These are phyloP conservation scores for Chlorociboria aeruginascens DNA, from an alignment of 495 filamentous ascomycete genomes.

Conservation along the genomic window DNA sequence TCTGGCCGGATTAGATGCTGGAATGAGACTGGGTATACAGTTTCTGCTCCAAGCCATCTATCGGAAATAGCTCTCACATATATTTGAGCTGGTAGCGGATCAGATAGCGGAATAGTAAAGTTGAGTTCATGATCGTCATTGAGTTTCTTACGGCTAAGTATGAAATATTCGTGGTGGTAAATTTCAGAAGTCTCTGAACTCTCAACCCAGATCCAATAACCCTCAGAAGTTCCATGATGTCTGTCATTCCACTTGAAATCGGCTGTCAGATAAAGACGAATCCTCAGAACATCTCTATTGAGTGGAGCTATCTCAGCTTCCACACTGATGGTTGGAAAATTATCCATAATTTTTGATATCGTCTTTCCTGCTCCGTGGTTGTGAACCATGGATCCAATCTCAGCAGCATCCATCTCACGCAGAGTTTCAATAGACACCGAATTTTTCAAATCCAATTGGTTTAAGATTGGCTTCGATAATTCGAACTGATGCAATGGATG, in stretches of 20 bases:
- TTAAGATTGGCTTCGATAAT: constrained; percentile 68
- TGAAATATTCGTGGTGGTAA: constrained; percentile 95
- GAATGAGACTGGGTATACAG: constrained; percentile 88
- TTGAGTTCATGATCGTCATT: constrained; percentile 92
- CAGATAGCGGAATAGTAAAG: constrained; percentile 91
- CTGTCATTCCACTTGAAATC: constrained; percentile 95
- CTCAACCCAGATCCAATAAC: constrained; percentile 98
- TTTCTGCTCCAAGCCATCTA: constrained; percentile 95
- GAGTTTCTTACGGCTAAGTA: constrained; percentile 76
- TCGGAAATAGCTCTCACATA: constrained; percentile 92
- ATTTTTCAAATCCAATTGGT: constrained; percentile 69
- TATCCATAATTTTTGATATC: constrained; percentile 69
- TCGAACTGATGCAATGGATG: constrained; percentile 96
- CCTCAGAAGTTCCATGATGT: constrained; percentile 88
- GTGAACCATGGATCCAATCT: constrained; percentile 86
- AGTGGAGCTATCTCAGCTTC: constrained; percentile 92
- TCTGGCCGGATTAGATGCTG: constrained; percentile 96
- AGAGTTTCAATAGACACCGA: constrained; percentile 65
- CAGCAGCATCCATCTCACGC: constrained; percentile 80
- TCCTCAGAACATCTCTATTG: constrained; percentile 84
- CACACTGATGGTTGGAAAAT: constrained; percentile 83
- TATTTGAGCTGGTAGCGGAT: constrained; percentile 87
- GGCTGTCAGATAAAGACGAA: constrained; percentile 72
- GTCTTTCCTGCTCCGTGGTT: constrained; percentile 76
- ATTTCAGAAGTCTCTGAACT: constrained; percentile 97